These are phyloP conservation scores for Neurospora cerealis DNA, from an alignment of 495 filamentous ascomycete species.

Conservation along the genomic window DNA sequence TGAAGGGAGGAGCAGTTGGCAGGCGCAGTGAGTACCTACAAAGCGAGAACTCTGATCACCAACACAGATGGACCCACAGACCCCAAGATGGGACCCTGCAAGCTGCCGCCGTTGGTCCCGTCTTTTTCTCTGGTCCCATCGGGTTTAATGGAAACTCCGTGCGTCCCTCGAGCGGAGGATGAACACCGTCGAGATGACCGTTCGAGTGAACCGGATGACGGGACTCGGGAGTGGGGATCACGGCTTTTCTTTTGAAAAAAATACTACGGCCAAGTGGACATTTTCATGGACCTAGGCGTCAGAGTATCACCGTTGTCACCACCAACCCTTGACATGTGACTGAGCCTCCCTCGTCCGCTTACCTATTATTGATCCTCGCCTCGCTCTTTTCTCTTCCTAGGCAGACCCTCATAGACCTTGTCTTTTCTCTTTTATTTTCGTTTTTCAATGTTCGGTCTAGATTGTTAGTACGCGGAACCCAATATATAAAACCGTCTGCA, in stretches of 20 bases:
- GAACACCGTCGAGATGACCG: neutral
- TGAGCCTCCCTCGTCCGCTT: neutral
- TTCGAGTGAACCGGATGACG: neutral
- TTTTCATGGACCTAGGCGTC: neutral
- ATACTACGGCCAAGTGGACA: neutral
- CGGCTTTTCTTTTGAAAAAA: neutral
- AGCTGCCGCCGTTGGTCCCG: neutral
- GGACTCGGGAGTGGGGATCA: neutral
- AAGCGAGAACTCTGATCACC: neutral
- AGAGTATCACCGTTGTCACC: neutral
- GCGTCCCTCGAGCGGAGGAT: neutral
- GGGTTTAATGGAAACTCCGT: neutral
- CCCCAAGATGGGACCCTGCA: neutral
- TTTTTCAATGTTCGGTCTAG: neutral
- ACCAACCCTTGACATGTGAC: neutral
- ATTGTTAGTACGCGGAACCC: neutral
- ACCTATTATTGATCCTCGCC: neutral
- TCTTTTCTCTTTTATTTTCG: neutral
- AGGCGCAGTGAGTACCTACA: neutral
- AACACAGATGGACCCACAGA: neutral
- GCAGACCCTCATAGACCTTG: neutral
- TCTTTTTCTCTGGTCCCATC: neutral
- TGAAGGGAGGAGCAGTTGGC: neutral
- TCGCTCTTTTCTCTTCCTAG: neutral
- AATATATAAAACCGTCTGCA: neutral